Conservation (phyloP, 2,329 filamentous ascomycete species). For the Aspergillus calidoustus region DNA sequence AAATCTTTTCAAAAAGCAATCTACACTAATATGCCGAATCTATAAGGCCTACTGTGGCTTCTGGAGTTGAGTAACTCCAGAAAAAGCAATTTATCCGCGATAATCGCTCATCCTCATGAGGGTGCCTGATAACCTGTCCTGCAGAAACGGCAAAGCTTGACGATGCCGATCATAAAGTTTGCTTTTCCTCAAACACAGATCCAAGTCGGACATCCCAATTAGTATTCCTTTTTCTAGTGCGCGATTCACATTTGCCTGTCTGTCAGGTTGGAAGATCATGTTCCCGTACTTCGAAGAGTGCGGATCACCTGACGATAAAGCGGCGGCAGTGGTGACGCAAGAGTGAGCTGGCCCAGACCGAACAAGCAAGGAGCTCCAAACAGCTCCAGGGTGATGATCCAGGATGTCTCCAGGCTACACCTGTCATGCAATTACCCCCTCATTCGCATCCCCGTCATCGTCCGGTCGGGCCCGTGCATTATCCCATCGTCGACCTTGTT, state of each 20-base stretch:
- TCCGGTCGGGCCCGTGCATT: constrained; percentile 7
- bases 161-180: neutral
- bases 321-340: constrained; percentile 30
- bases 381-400: constrained; percentile 1
- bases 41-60: neutral
- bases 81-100: neutral
- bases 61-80: neutral
- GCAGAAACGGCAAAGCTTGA: constrained; percentile 5
- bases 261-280: neutral
- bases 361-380: constrained; percentile 13
- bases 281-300: neutral
- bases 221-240: neutral
- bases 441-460: neutral
- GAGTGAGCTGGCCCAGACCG: constrained; percentile 17
- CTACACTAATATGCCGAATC: neutral
- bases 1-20: neutral
- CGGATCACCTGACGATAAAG: constrained; percentile 26
- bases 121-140: neutral
- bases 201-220: neutral
- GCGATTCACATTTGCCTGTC: neutral
- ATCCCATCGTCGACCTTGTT: constrained; percentile 7
- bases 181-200: neutral
- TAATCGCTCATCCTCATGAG: neutral
- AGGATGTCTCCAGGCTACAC: neutral
- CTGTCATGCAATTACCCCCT: constrained; percentile 15